These are phyloP conservation scores for Sugiyamaella marilandica DNA, from an alignment of 805 yeast species.

Conservation along the genomic window DNA sequence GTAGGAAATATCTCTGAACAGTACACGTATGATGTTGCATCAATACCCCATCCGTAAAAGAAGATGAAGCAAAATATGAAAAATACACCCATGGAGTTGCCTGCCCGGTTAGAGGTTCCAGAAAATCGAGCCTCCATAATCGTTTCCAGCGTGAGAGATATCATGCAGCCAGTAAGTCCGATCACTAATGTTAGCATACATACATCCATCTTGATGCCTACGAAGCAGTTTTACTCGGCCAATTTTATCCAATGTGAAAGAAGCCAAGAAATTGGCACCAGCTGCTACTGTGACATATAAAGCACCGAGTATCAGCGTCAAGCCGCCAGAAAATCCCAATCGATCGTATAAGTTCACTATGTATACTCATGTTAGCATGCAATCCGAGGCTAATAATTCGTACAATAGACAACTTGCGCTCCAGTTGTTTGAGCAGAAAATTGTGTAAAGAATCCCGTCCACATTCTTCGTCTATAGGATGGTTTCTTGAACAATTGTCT, in stretches of 20 bases:
- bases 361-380: neutral
- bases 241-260: neutral
- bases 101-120: neutral
- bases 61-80: conserved; percentile 2
- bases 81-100: conserved; percentile 1
- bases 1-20: conserved; percentile 10
- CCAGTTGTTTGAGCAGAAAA: conserved; percentile 5
- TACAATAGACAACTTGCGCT: conserved; percentile 1
- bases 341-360: neutral
- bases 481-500: neutral
- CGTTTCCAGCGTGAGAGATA: neutral
- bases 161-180: conserved; percentile 6
- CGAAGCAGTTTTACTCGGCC: neutral
- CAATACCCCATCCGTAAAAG: conserved; percentile 1
- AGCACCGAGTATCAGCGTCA: neutral
- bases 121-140: conserved; percentile 1
- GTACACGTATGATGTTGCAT: conserved; percentile 5
- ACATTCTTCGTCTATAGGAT: conserved; percentile 9
- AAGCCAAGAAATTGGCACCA: conserved; percentile 6
- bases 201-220: neutral
- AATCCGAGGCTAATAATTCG: neutral
- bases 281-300: conserved; percentile 1
- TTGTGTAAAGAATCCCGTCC: conserved; percentile 4
- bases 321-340: conserved; percentile 4
- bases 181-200: neutral